Evolutionary conservation across 352 stramenopile genomes (phyloP).

Genomic region (Aphanomyces euteiches): DNA sequence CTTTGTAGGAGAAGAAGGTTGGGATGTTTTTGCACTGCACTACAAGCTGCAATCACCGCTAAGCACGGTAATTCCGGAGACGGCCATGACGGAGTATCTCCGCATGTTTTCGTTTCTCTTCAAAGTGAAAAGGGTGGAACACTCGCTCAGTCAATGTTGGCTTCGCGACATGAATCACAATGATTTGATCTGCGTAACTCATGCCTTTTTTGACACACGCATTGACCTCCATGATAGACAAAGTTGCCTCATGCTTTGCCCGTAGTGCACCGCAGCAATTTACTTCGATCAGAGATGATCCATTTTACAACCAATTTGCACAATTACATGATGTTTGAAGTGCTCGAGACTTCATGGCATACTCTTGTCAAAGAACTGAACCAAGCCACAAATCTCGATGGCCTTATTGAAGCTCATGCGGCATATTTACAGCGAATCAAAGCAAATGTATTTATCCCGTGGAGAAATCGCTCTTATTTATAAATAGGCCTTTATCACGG

Average conservation of each 20-base stretch:
- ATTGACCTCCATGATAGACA: slow-evolving; percentile 36
- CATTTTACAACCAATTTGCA: slow-evolving; percentile 97
- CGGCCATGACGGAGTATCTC: slow-evolving; percentile 82
- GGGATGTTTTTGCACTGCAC: slow-evolving; percentile 92
- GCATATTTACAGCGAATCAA: slow-evolving; percentile 91
- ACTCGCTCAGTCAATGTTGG: slow-evolving; percentile 95
- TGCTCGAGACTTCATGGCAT: slow-evolving; percentile 92
- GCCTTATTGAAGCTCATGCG: slow-evolving; percentile 94
- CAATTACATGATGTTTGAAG: slow-evolving; percentile 99
- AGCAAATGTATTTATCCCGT: slow-evolving; percentile 51
- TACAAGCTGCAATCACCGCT: slow-evolving; percentile 86
- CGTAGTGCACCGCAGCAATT: slow-evolving; percentile 91
- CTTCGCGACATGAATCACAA: slow-evolving; percentile 94
- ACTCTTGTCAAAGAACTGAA: slow-evolving; percentile 87
- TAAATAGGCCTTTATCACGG: slow-evolving; percentile 74
- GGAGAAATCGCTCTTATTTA: too few relatives aligned
- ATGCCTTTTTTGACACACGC: slow-evolving; percentile 2
- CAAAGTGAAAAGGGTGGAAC: slow-evolving; percentile 86
- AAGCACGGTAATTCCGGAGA: slow-evolving; percentile 86
- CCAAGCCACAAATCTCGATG: slow-evolving; percentile 90
- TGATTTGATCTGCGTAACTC: slow-evolving; percentile 84
- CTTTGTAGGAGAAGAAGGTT: slow-evolving; percentile 77
- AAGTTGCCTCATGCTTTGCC: slow-evolving; percentile 50
- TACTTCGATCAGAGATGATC: slow-evolving; percentile 96
- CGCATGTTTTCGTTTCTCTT: slow-evolving; percentile 90